Percentiles rank a stretch among this genome's conserved stretches.
Evolutionary conservation across 2,329 filamentous ascomycete genomes (phyloP).

Genomic region (Cercospora citrullina): DNA sequence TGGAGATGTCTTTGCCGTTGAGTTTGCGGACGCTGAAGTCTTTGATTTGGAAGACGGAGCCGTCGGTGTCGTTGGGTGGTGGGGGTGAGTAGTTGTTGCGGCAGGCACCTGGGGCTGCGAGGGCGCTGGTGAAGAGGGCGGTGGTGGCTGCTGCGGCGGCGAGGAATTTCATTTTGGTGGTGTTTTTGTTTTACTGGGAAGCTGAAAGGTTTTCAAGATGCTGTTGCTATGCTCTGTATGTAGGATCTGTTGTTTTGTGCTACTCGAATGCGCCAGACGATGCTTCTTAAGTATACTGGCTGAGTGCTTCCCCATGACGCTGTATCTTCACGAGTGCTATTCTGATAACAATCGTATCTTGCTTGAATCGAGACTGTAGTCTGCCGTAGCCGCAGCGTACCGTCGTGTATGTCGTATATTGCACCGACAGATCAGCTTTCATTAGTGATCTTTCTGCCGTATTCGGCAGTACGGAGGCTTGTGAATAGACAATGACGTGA

Average conservation of each 20-base stretch:
- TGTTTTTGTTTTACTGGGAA: not conserved
- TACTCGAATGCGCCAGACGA: not conserved
- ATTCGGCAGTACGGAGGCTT: not conserved
- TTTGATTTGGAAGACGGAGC: constrained; percentile 19
- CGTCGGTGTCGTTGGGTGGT: not conserved
- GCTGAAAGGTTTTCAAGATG: not conserved
- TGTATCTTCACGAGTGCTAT: not conserved
- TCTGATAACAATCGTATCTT: not conserved
- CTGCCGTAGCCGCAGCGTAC: not conserved
- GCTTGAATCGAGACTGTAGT: no score
- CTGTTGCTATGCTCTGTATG: not conserved
- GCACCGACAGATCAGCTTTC: not conserved
- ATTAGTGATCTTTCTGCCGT: not conserved
- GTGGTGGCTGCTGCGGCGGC: constrained; percentile 12
- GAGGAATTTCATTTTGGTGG: constrained; percentile 23
- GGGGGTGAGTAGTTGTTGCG: not conserved
- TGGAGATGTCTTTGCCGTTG: constrained; percentile 18
- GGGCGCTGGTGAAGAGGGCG: constrained; percentile 16
- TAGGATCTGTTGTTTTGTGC: not conserved
- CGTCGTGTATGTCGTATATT: not conserved
- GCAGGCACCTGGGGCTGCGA: constrained; percentile 13
- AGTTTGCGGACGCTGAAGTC: constrained; percentile 19
- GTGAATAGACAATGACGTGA: not conserved
- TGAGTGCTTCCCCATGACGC: not conserved
- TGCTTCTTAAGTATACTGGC: not conserved